phyloP scores from a whole-genome alignment of 2,329 filamentous ascomycete genomes.

The Trichoderma harzianum region DNA sequence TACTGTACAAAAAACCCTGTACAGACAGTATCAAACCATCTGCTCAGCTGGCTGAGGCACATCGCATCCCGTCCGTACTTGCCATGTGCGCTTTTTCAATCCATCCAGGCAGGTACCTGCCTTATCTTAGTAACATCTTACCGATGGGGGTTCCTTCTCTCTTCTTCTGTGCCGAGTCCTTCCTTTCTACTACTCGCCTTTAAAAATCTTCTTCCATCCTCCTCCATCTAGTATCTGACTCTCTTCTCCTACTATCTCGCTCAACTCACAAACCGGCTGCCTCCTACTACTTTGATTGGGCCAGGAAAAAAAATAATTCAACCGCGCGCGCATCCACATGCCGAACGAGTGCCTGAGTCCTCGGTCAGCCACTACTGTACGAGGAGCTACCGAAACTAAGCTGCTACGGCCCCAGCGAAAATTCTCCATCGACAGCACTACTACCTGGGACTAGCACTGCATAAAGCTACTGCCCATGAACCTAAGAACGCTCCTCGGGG shows the following conservation, averaged over 20 bases:
- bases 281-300: not conserved
- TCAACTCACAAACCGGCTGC: not conserved
- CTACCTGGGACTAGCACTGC: not conserved
- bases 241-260: not conserved
- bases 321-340: not conserved
- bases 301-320: not conserved
- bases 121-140: not conserved
- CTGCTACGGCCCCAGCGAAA: not conserved
- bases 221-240: not conserved
- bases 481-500: slow-evolving; percentile 17
- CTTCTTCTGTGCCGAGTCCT: not conserved
- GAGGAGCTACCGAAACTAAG: not conserved
- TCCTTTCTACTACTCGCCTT: not conserved
- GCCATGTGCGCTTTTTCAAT: not conserved
- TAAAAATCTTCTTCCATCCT: not conserved
- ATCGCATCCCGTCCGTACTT: not conserved
- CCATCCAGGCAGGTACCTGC: not conserved
- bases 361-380: slow-evolving; percentile 1
- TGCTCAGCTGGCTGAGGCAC: not conserved
- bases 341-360: slow-evolving; percentile 9
- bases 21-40: not conserved
- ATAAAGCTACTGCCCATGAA: slow-evolving; percentile 4
- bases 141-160: not conserved
- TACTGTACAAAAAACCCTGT: not conserved
- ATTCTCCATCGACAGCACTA: slow-evolving; percentile 12